Evolutionary conservation across 441 rosid species (phyloP).

Genomic region (Aquilaria agallochum): DNA sequence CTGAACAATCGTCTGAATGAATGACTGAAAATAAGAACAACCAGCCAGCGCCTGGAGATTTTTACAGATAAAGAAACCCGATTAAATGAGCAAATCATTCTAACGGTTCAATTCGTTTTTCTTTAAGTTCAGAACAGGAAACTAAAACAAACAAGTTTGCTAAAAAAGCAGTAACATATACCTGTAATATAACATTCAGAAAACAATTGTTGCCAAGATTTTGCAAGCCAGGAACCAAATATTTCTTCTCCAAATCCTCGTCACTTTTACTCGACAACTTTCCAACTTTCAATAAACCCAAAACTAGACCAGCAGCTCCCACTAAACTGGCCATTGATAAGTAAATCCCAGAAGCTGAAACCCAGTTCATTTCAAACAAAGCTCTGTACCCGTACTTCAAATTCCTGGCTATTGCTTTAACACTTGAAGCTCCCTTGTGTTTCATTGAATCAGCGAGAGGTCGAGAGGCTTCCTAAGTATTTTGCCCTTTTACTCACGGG

Average conservation of each 20-base stretch:
- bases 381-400: conserved; percentile 23
- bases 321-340: conserved; percentile 41
- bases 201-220: conserved; percentile 88
- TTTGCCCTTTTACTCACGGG: no score
- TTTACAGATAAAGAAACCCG: conserved; percentile 7
- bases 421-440: conserved; percentile 10
- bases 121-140: neutral
- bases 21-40: conserved; percentile 56
- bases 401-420: conserved; percentile 12
- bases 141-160: neutral
- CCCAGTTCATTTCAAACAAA: conserved; percentile 28
- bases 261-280: conserved; percentile 24
- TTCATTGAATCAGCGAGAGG: conserved; percentile 3
- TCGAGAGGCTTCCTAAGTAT: no score
- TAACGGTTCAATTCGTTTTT: neutral
- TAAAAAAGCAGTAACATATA: conserved; percentile 11
- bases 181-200: conserved; percentile 85
- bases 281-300: conserved; percentile 39
- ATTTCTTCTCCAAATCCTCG: conserved; percentile 18
- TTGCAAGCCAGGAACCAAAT: conserved; percentile 68
- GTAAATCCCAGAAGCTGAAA: conserved; percentile 35
- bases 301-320: conserved; percentile 47
- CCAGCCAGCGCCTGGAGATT: conserved; percentile 75
- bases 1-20: conserved; percentile 52
- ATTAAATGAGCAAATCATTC: neutral